phyloP scores from a whole-genome alignment of 495 filamentous ascomycete species.

The Xylaria palmicola region DNA sequence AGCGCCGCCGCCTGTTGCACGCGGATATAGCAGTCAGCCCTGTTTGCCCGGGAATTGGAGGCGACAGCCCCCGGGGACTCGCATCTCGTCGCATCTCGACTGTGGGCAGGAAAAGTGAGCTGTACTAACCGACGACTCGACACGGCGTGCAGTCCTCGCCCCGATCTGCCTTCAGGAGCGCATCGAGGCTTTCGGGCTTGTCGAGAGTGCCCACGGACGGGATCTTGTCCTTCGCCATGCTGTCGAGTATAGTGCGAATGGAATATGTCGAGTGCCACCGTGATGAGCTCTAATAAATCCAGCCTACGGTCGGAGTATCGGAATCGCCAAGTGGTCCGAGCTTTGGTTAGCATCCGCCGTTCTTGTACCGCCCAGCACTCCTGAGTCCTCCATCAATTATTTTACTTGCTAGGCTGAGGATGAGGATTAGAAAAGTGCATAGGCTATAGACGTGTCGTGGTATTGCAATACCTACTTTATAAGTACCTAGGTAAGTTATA shows the following conservation, averaged over 20 bases:
- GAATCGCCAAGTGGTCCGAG: conserved; percentile 8
- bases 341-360: background rate
- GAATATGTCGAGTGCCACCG: background rate
- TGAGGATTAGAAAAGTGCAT: no score
- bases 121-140: conserved; percentile 60
- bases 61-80: no score
- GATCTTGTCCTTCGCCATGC: conserved; percentile 43
- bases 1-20: conserved; percentile 65
- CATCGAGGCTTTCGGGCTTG: conserved; percentile 51
- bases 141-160: conserved; percentile 70
- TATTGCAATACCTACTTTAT: no score
- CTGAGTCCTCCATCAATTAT: no score
- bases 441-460: no score
- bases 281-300: background rate
- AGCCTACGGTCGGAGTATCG: background rate
- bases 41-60: background rate
- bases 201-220: conserved; percentile 43
- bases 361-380: no score
- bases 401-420: no score
- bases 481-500: no score
- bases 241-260: background rate
- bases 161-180: conserved; percentile 59
- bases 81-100: background rate
- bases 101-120: background rate
- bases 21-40: conserved; percentile 9